These are phyloP conservation scores for Arabis hirsuta DNA, from an alignment of 345 rosid species.

Conservation along the genomic window DNA sequence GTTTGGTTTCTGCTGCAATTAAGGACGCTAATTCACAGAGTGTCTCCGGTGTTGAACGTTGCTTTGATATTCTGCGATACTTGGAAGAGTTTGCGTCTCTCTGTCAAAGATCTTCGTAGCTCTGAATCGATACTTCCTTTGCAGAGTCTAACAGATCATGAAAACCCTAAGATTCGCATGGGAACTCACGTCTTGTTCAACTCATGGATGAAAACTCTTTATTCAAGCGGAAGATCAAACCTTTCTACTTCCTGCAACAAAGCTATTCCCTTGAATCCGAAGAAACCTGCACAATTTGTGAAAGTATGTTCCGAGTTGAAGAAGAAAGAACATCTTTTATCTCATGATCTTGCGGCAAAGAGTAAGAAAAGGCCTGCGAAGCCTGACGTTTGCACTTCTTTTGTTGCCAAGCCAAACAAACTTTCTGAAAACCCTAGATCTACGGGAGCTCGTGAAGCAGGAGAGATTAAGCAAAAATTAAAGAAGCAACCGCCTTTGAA, in stretches of 20 bases:
- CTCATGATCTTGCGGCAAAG: too few relatives aligned
- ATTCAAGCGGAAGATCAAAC: neutral
- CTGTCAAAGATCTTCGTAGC: neutral
- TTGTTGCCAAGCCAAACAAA: too few relatives aligned
- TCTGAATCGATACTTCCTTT: neutral
- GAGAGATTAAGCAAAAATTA: neutral
- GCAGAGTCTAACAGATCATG: neutral
- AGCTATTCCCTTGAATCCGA: neutral
- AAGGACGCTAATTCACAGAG: neutral
- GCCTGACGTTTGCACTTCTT: too few relatives aligned
- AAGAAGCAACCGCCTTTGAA: neutral
- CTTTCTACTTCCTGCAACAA: neutral
- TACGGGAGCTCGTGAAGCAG: neutral
- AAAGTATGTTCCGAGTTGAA: neutral
- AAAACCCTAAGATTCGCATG: neutral
- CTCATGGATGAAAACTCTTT: neutral
- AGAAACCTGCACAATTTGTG: neutral
- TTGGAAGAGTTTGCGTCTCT: conserved; percentile 13
- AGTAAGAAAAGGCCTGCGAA: too few relatives aligned
- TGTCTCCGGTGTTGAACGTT: neutral
- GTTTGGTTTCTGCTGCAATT: neutral
- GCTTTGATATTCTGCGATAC: neutral
- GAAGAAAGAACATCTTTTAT: too few relatives aligned
- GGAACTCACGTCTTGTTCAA: neutral
- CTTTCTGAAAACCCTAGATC: neutral